A percentile compares a stretch with the other conserved stretches of the same genome.
Conservation (phyloP, 2,329 filamentous ascomycete genomes). For the Coleophoma cylindrospora region DNA sequence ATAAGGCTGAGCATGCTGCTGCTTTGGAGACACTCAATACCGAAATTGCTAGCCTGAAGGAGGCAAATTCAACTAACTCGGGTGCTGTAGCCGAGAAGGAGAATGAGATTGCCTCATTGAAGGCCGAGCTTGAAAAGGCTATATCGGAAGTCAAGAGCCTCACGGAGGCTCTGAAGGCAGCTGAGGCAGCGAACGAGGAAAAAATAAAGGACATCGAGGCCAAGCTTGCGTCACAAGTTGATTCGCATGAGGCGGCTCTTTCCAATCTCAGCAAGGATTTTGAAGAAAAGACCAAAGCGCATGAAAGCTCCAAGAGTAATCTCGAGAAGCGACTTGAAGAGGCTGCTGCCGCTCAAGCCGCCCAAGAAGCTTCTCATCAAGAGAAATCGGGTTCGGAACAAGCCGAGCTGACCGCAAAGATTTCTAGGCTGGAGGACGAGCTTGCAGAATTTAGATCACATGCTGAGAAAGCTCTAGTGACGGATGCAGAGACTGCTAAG, state of each 20-base stretch:
- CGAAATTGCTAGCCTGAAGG: conserved; percentile 43
- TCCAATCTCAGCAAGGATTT: conserved; percentile 9
- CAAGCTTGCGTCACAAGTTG: conserved; percentile 41
- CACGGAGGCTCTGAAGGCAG: conserved; percentile 45
- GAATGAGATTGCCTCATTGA: conserved; percentile 24
- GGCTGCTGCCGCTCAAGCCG: conserved; percentile 40
- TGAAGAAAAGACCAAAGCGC: conserved; percentile 41
- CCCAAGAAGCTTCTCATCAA: conserved; percentile 39
- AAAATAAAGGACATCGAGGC: conserved; percentile 43
- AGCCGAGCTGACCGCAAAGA: conserved; percentile 37
- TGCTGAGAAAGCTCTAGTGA: conserved; percentile 28
- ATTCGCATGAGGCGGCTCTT: conserved; percentile 9
- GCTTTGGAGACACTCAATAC: conserved; percentile 22
- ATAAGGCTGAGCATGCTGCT: conserved; percentile 34
- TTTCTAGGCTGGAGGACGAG: conserved; percentile 47
- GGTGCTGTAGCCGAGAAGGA: conserved; percentile 29
- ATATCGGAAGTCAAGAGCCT: conserved; percentile 42
- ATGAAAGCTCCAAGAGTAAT: conserved; percentile 41
- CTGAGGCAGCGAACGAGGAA: conserved; percentile 38
- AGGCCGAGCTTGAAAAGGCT: conserved; percentile 28
- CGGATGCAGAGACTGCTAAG: conserved; percentile 4
- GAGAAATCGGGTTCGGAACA: conserved; percentile 39
- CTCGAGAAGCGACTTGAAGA: conserved; percentile 52
- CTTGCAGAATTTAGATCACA: conserved; percentile 45
- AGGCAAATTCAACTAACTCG: conserved; percentile 30